Conservation (phyloP, 75 land plant genomes). For the Cunninghamia lanceolata region DNA sequence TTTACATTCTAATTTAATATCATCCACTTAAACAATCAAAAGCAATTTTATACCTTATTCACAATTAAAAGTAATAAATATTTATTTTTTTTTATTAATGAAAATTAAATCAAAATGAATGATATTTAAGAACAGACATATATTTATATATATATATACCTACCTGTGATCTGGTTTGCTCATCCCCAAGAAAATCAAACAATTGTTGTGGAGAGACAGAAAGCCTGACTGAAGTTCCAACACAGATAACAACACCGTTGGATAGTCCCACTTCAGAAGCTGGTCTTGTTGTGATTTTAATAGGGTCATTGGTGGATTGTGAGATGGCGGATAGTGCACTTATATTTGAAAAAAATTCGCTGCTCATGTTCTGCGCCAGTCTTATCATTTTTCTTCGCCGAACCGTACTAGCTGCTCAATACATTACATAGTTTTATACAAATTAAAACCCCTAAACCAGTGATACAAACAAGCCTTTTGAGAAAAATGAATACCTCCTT, state of each 20-base stretch:
- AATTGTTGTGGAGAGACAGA: constrained; percentile 16
- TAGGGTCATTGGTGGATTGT: constrained; percentile 26
- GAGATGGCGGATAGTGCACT: constrained; percentile 24
- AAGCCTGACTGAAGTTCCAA: constrained; percentile 28
- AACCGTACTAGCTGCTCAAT: constrained; percentile 34
- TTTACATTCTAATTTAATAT: too few species aligned
- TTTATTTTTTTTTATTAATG: not conserved
- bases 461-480: not conserved
- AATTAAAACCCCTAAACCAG: too few species aligned
- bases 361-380: constrained; percentile 24
- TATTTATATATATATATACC: too few species aligned
- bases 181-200: constrained; percentile 23
- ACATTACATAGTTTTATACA: not conserved
- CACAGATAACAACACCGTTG: constrained; percentile 21
- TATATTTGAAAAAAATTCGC: constrained; percentile 11
- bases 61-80: too few species aligned
- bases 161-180: constrained; percentile 37
- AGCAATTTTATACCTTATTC: too few species aligned
- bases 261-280: constrained; percentile 9
- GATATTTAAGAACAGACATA: too few species aligned
- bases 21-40: too few species aligned
- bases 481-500: not conserved
- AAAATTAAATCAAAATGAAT: too few species aligned
- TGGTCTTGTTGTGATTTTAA: constrained; percentile 17
- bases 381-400: constrained; percentile 29